Evolutionary conservation across 495 filamentous ascomycete species (phyloP).

Genomic region (Podospora anserina): DNA sequence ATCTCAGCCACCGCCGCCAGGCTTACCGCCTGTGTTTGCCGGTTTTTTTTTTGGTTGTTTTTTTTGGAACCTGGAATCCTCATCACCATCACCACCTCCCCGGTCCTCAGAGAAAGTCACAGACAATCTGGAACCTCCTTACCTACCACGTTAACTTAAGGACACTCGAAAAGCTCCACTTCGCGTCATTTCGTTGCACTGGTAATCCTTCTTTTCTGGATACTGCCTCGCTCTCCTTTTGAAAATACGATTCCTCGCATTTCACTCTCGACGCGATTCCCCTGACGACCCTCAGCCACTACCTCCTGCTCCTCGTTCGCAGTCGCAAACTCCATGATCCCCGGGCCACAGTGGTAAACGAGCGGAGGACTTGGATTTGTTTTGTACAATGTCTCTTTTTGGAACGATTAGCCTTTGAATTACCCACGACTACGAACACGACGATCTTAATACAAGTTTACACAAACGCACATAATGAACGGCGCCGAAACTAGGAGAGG

Average conservation of each 20-base stretch:
- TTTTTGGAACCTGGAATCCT: neutral
- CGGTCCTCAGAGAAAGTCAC: neutral
- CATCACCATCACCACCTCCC: neutral
- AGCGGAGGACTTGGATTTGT: neutral
- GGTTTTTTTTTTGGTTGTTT: neutral
- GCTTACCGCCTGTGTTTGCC: neutral
- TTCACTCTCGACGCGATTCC: neutral
- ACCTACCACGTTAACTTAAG: neutral
- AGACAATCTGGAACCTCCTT: neutral
- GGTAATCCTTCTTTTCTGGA: neutral
- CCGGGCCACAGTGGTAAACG: too few relatives aligned
- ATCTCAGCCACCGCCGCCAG: neutral
- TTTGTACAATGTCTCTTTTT: conserved; percentile 20
- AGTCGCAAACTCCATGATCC: neutral
- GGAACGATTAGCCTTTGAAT: neutral
- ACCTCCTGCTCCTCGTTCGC: neutral
- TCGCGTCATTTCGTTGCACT: conserved; percentile 12
- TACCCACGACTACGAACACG: neutral
- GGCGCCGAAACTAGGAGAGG: conserved; percentile 18
- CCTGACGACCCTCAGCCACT: neutral
- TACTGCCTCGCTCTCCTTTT: neutral
- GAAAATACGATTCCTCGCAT: neutral
- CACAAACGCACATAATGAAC: conserved; percentile 20
- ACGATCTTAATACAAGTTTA: neutral
- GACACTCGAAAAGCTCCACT: conserved; percentile 6